These are phyloP conservation scores for Sungouiozyma intestinalis DNA, from an alignment of 805 yeast genomes.

Conservation along the genomic window DNA sequence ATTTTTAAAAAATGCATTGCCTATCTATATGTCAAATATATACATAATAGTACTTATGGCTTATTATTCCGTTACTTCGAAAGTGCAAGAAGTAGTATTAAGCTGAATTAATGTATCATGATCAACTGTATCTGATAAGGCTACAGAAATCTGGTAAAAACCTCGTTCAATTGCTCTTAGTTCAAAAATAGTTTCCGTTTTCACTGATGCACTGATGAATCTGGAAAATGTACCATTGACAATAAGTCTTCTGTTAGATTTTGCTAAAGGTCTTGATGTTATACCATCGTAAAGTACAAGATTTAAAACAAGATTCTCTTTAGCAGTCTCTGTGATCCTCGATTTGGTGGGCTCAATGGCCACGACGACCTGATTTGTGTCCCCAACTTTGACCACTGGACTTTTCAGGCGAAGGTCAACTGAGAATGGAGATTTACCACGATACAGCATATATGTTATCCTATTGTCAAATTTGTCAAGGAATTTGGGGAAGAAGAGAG, in stretches of 20 bases:
- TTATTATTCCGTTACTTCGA: not conserved
- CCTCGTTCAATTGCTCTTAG: slow-evolving; percentile 66
- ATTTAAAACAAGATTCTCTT: slow-evolving; percentile 3
- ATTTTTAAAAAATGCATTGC: not conserved
- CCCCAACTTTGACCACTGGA: slow-evolving; percentile 9
- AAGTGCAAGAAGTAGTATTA: slow-evolving; percentile 1
- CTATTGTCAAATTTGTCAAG: slow-evolving; percentile 18
- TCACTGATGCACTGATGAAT: slow-evolving; percentile 32
- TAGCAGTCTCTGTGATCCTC: not conserved
- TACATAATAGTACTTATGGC: too few relatives aligned
- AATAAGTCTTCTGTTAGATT: slow-evolving; percentile 46
- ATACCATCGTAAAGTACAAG: slow-evolving; percentile 18
- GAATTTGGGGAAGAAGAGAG: slow-evolving; percentile 20
- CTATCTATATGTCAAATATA: too few relatives aligned
- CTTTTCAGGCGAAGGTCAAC: slow-evolving; percentile 9
- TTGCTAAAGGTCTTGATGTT: slow-evolving; percentile 16
- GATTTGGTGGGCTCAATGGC: slow-evolving; percentile 6
- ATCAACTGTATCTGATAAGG: slow-evolving; percentile 6
- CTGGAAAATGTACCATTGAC: slow-evolving; percentile 59
- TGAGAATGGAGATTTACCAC: slow-evolving; percentile 12
- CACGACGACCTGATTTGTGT: slow-evolving; percentile 7
- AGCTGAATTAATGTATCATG: slow-evolving; percentile 8
- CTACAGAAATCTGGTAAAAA: slow-evolving; percentile 65
- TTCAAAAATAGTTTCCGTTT: slow-evolving; percentile 36
- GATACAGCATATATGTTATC: slow-evolving; percentile 16